A percentile compares a stretch with the other conserved stretches of the same genome.
These are phyloP conservation scores for Crotalaria pallida DNA, from an alignment of 306 rosid genomes.

Conservation along the genomic window DNA sequence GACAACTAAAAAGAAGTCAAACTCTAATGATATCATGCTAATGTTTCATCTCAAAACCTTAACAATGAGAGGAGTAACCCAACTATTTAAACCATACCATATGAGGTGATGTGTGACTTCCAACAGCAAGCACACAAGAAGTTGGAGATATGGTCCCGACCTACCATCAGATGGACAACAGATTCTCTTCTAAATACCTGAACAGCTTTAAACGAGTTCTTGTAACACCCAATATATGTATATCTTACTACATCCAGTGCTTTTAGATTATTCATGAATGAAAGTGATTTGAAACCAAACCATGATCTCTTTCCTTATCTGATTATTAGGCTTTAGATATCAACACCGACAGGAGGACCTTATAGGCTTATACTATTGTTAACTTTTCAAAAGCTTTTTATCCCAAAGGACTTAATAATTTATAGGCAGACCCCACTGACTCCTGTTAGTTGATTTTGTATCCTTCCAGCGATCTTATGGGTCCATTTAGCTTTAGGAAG, in stretches of 20 bases:
- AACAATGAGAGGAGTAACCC: no score
- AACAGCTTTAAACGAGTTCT: constrained; percentile 12
- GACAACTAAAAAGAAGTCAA: no score
- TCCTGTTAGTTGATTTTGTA: constrained; percentile 14
- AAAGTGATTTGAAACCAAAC: constrained; percentile 30
- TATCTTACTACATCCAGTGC: constrained; percentile 2
- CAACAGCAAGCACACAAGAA: no score
- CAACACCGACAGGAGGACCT: constrained; percentile 40
- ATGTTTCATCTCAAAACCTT: no score
- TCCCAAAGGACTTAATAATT: constrained; percentile 44
- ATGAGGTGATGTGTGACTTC: no score
- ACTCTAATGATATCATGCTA: no score
- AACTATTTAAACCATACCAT: no score
- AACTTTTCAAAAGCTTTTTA: constrained; percentile 35
- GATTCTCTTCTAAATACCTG: constrained; percentile 22
- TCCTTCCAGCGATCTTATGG: constrained; percentile 19
- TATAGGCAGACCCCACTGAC: constrained; percentile 37
- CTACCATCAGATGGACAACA: constrained; percentile 18
- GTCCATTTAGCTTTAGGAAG: constrained; percentile 9
- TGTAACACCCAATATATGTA: constrained; percentile 24
- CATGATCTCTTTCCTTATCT: constrained; percentile 29
- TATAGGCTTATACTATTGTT: constrained; percentile 38
- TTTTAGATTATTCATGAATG: constrained; percentile 19
- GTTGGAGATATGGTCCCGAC: neutral
- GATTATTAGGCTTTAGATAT: constrained; percentile 36